These are phyloP conservation scores for Paradendryphiella salina DNA, from an alignment of 2,329 filamentous ascomycete species.

Conservation along the genomic window DNA sequence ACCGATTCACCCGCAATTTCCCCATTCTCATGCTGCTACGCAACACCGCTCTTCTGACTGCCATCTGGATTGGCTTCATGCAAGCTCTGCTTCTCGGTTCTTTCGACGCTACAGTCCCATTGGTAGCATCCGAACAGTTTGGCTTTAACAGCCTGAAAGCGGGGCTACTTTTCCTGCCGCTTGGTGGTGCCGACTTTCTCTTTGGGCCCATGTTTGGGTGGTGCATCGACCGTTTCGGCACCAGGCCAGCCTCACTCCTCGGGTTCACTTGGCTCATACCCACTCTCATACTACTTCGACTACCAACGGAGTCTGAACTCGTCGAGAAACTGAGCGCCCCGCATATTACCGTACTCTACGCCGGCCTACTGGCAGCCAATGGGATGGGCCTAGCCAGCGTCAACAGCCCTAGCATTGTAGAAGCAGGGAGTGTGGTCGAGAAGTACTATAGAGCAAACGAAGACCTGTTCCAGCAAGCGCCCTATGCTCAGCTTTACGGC, in stretches of 20 bases:
- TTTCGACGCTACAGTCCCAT: slow-evolving; percentile 56
- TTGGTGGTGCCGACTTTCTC: slow-evolving; percentile 51
- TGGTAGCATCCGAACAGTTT: slow-evolving; percentile 50
- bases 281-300: slow-evolving; percentile 49
- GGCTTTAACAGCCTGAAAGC: slow-evolving; percentile 50
- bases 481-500: slow-evolving; percentile 68
- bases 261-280: slow-evolving; percentile 52
- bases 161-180: slow-evolving; percentile 53
- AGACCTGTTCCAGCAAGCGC: slow-evolving; percentile 59
- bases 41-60: slow-evolving; percentile 38
- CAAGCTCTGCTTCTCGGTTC: slow-evolving; percentile 47
- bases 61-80: slow-evolving; percentile 40
- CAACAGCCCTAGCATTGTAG: slow-evolving; percentile 60
- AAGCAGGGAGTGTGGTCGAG: slow-evolving; percentile 59
- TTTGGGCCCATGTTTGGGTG: slow-evolving; percentile 54
- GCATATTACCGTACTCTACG: slow-evolving; percentile 52
- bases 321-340: slow-evolving; percentile 17
- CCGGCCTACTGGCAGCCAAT: slow-evolving; percentile 51
- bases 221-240: slow-evolving; percentile 53
- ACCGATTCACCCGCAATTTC: slow-evolving; percentile 47
- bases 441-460: slow-evolving; percentile 60
- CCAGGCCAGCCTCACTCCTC: slow-evolving; percentile 49
- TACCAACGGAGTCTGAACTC: slow-evolving; percentile 37
- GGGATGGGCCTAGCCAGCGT: slow-evolving; percentile 60
- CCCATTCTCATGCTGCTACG: slow-evolving; percentile 54